Percentiles rank a stretch among this genome's conserved stretches.
Conservation (phyloP, 257 asterid species). For the Salvia hispanica region DNA sequence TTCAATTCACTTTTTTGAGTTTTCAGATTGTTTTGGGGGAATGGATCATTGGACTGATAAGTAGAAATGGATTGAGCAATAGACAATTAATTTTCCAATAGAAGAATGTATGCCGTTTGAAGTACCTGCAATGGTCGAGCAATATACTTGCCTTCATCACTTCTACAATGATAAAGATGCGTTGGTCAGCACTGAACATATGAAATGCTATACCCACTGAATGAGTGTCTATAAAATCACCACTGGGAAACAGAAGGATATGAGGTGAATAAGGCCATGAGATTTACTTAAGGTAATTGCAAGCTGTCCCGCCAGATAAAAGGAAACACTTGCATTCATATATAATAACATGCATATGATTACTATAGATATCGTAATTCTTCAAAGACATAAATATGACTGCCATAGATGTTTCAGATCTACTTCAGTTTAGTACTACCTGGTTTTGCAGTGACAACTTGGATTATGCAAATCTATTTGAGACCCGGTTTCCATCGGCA, state of each 20-base stretch:
- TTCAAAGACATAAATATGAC: slow-evolving; percentile 13
- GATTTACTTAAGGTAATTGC: slow-evolving; percentile 11
- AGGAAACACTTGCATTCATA: neutral
- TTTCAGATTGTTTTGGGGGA: neutral
- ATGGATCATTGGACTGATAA: neutral
- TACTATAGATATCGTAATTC: slow-evolving; percentile 10
- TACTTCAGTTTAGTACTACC: neutral
- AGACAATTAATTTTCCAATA: neutral
- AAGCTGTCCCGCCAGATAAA: neutral
- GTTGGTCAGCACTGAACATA: neutral
- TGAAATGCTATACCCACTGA: slow-evolving; percentile 1
- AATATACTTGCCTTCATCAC: neutral
- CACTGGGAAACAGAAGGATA: neutral
- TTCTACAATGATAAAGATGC: slow-evolving; percentile 1
- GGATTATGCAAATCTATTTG: slow-evolving; percentile 19
- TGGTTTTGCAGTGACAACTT: neutral
- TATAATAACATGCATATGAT: neutral
- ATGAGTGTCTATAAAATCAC: neutral
- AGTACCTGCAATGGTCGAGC: neutral
- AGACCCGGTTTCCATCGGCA: neutral
- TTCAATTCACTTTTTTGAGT: neutral
- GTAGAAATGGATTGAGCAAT: neutral
- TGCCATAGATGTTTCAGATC: slow-evolving; percentile 15
- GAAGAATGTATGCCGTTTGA: neutral
- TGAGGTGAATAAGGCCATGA: neutral